phyloP scores from a whole-genome alignment of 2,329 filamentous ascomycete species.

The Cladosporium sphaerospermum region DNA sequence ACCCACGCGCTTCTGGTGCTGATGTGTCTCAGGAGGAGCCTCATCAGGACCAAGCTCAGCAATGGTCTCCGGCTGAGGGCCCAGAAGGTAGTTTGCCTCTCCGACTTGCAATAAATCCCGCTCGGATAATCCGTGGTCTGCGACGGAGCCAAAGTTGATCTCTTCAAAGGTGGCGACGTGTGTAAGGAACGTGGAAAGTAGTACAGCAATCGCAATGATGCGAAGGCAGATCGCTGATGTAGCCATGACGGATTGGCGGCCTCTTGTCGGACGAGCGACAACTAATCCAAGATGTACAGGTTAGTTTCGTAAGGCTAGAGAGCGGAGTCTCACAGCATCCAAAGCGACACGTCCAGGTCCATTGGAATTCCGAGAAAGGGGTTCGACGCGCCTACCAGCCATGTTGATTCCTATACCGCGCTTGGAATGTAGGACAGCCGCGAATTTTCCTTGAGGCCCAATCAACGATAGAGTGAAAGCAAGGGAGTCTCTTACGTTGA shows the following conservation, averaged over 20 bases:
- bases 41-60: constrained; percentile 5
- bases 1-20: constrained; percentile 24
- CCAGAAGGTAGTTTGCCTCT: not conserved
- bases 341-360: not conserved
- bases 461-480: not conserved
- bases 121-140: constrained; percentile 3
- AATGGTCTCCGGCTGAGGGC: constrained; percentile 1
- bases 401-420: constrained; percentile 2
- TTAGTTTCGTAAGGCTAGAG: not conserved
- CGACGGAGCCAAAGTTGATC: constrained; percentile 5
- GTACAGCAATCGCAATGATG: not conserved
- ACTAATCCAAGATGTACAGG: not conserved
- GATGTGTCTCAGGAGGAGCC: constrained; percentile 15
- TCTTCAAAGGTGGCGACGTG: not conserved
- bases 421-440: not conserved
- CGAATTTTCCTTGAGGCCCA: not conserved
- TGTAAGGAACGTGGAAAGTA: not conserved
- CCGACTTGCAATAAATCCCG: constrained; percentile 3
- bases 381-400: constrained; percentile 2
- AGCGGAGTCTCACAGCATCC: not conserved
- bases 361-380: not conserved
- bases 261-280: not conserved
- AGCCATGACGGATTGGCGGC: constrained; percentile 1
- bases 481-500: not conserved
- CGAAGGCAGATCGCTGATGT: not conserved